phyloP scores from a whole-genome alignment of 2,329 filamentous ascomycete genomes.

The Claviceps sorghi region DNA sequence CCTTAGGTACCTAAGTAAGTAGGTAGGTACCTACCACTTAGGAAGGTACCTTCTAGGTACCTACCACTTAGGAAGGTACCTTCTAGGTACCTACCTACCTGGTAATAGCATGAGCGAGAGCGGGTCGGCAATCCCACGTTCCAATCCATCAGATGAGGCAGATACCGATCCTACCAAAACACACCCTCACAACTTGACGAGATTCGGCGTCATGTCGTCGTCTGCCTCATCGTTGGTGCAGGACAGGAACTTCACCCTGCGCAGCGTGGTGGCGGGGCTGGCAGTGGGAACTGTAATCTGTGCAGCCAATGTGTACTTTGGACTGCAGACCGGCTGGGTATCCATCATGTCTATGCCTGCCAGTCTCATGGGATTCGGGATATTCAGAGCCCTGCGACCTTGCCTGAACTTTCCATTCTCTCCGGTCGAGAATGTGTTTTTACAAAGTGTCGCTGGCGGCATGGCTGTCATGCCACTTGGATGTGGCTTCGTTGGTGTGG shows the following conservation, averaged over 20 bases:
- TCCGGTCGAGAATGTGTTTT: conserved; percentile 89
- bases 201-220: not conserved
- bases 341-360: conserved; percentile 94
- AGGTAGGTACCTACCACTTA: no score
- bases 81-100: no score
- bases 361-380: conserved; percentile 83
- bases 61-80: no score
- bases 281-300: conserved; percentile 80
- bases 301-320: conserved; percentile 97
- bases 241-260: conserved; percentile 65
- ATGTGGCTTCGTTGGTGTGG: conserved; percentile 86
- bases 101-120: not conserved
- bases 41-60: no score
- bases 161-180: not conserved
- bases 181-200: not conserved
- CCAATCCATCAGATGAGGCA: not conserved
- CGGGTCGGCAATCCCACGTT: not conserved
- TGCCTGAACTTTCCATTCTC: conserved; percentile 71
- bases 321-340: conserved; percentile 65
- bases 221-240: conserved; percentile 12
- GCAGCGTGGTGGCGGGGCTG: conserved; percentile 66
- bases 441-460: conserved; percentile 88
- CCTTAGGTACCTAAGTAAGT: no score
- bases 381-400: conserved; percentile 67
- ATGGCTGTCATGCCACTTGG: conserved; percentile 96